Evolutionary conservation across 495 filamentous ascomycete species (phyloP), one percentile per base, ranked within the genome.

Genomic region (Xylaria grammica): DNA sequence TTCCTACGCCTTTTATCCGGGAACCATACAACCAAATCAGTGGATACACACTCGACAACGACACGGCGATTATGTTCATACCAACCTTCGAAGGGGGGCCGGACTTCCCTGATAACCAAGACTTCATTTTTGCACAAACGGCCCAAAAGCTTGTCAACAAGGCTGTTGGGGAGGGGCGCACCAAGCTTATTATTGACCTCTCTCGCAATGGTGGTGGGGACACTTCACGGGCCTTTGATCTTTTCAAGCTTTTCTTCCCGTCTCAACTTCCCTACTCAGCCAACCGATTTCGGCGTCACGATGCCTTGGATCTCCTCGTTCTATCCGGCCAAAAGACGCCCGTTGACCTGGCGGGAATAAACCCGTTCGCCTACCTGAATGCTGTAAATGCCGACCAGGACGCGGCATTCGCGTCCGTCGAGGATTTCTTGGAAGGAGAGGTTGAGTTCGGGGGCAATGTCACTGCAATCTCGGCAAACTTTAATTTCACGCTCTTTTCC

Each of bases 171-270:
- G 45, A 45, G 10, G 38, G 54, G 9, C 38, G 40, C 26, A 45
- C 17, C 1, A 58, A 58, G 55, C 70, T 88, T 3, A 70, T 88
- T 30, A 83, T 89, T 52, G 86, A 89, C 60, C 63, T 89, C 1
- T 73, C 81, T 1, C 69, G 72, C n/a, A 89, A 89, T 66, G 73
- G 71, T 0, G 86, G 85, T n/a, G 86, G 86, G 17, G 73, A 69
- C 32, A 75, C 84, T 44, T 61, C 79, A 29, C 74, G 77, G 4
- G 79, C 76, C 8, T 80, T 79, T 45, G 82, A 82, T 55, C 73
- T 84, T n/a, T 75, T 82, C 49, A 78, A 78, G 4, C 53, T 71
- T 24, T 67, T 72, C 17, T 66, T 74, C 59, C 17, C 30, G 1
- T 44, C 54, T 8, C 24, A 58, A 11, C 20, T 45, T 4, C 54